Percentiles rank a stretch among this genome's conserved stretches.
Evolutionary conservation across 306 rosid genomes (phyloP).

Genomic region (Pyrus communis): DNA sequence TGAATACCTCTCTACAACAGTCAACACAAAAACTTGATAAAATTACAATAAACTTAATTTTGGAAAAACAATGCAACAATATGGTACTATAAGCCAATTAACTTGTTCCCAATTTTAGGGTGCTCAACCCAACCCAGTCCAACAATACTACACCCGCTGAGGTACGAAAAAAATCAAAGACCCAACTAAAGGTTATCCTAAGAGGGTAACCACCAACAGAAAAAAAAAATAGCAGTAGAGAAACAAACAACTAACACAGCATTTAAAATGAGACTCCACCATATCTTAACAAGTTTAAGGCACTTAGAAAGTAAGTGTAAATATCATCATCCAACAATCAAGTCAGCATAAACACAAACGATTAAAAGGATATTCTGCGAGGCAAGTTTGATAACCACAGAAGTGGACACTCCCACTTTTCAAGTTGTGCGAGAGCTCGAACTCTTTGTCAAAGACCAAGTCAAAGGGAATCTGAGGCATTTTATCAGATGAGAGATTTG

Average conservation of each 20-base stretch:
- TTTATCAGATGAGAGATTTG: constrained; percentile 51
- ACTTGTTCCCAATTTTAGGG: neutral
- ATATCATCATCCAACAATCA: neutral
- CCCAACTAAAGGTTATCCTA: neutral
- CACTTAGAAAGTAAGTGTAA: neutral
- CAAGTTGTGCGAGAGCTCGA: constrained; percentile 74
- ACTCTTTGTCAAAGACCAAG: constrained; percentile 68
- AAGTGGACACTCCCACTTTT: constrained; percentile 60
- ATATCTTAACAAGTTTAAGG: neutral
- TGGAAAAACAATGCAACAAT: neutral
- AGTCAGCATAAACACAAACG: neutral
- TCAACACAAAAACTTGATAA: neutral
- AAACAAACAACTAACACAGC: neutral
- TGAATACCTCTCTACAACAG: too few species aligned
- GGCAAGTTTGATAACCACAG: constrained; percentile 51
- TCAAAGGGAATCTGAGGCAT: constrained; percentile 66
- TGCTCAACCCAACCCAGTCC: neutral
- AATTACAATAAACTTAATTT: neutral
- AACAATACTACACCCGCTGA: neutral
- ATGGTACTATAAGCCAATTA: neutral
- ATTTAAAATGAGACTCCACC: neutral
- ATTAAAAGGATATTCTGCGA: constrained; percentile 55
- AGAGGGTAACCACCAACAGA: neutral
- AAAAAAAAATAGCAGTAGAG: neutral
- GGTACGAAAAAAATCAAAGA: too few species aligned